Base-by-base conservation (phyloP, 1,284 basidiomycete genomes). In the Tylopilus orsonianus region DNA sequence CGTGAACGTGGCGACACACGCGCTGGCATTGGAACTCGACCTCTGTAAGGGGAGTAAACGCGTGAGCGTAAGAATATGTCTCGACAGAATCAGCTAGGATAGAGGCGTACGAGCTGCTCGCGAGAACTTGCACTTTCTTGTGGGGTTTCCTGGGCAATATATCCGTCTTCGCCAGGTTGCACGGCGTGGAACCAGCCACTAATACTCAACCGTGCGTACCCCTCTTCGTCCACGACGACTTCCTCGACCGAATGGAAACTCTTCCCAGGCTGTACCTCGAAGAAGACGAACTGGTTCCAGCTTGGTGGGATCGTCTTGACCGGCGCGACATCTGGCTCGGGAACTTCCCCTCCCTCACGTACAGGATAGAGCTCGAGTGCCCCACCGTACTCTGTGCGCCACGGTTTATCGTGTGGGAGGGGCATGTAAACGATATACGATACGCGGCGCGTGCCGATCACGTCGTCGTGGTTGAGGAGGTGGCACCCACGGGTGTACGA, bases 361-460 rank as follows among this genome's bases (percentile, higher is more conserved):
- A 78, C 77, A 8, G 91, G 93, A 70, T 97, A 99, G n/a, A 99
- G 79, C 70, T 98, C 96, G 42, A 99, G 79, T 3, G 94, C 90
- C 20, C 96, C 96, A 34, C 96, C 96, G 86, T 90, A 97, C 55
- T 90, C 83, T 41, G 79, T 78, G 66, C 88, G 80, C 83, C 73
- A 85, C 43, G 71, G 60, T 46, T 86, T 75, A 55, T 79, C 78
- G 56, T 82, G 74, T 2, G 91, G 93, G 54, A 96, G 83, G 20
- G 96, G 94, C 74, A 98, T 89, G 72, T 99, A 99, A 44, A 98
- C 86, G 68, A 99, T 97, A 73, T 96, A 99, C 1, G 93, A 97
- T 46, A 98, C 90, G 44, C 94, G 83, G 30, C 96, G 89, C 3
- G 93, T 85, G 46, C 94, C 94, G 67, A 99, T 99, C 33, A 97